phyloP scores from a whole-genome alignment of 208 protist genomes.

The Trypanosoma mega region DNA sequence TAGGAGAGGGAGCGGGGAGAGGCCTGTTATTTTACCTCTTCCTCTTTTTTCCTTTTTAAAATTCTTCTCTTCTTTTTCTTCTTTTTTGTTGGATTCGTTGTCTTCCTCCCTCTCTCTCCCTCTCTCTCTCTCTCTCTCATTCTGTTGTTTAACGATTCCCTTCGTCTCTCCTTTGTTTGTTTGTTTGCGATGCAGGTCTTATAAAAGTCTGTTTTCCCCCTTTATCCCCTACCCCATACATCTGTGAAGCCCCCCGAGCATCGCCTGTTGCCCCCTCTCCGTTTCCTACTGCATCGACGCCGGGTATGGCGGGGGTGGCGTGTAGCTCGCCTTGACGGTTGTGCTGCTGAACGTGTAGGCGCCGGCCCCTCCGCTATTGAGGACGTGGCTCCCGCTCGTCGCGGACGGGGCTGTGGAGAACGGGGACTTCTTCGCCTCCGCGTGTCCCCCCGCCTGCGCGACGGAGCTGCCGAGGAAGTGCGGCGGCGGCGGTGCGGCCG shows the following conservation, averaged over 20 bases:
- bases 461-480: constrained; percentile 29
- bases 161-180: not conserved
- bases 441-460: constrained; percentile 24
- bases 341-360: constrained; percentile 29
- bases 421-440: constrained; percentile 30
- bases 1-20: too few relatives aligned
- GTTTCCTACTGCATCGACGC: not conserved
- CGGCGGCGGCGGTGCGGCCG: constrained; percentile 33
- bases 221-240: too few relatives aligned
- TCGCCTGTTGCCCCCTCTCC: not conserved
- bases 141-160: not conserved
- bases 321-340: constrained; percentile 17
- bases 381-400: constrained; percentile 16
- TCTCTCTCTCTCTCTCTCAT: constrained; percentile 1
- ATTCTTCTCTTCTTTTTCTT: not conserved
- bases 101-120: constrained; percentile 4
- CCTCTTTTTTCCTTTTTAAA: too few relatives aligned
- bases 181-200: not conserved
- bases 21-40: too few relatives aligned
- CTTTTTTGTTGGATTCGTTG: not conserved
- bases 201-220: too few relatives aligned
- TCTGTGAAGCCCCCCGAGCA: too few relatives aligned
- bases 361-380: constrained; percentile 16
- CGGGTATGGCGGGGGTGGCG: constrained; percentile 25
- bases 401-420: constrained; percentile 23